Percentiles rank a stretch among this genome's conserved stretches.
phyloP scores from a whole-genome alignment of 169 alveolate species.

The Plasmodium fragile region DNA sequence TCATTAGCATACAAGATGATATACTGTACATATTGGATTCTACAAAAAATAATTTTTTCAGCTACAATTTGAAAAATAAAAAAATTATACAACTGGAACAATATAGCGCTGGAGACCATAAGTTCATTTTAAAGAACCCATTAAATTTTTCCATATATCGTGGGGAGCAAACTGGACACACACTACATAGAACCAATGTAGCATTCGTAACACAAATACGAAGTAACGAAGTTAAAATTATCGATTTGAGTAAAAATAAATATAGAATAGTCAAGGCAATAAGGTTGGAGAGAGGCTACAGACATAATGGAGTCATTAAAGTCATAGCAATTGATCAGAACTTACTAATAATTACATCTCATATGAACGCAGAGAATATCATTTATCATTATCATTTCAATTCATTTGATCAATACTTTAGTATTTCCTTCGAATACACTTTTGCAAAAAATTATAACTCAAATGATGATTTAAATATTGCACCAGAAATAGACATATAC shows the following conservation, averaged over 20 bases:
- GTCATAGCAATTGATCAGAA: conserved; percentile 55
- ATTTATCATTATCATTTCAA: conserved; percentile 74
- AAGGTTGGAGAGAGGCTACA: conserved; percentile 48
- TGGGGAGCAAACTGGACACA: conserved; percentile 20
- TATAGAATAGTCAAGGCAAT: conserved; percentile 64
- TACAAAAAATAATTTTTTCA: conserved; percentile 23
- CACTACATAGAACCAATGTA: conserved; percentile 24
- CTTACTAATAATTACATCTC: conserved; percentile 68
- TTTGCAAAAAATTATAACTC: conserved; percentile 41
- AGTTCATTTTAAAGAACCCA: conserved; percentile 29
- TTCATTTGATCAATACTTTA: conserved; percentile 63
- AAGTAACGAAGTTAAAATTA: conserved; percentile 72
- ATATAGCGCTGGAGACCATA: conserved; percentile 15
- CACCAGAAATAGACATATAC: conserved; percentile 52
- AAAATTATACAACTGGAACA: conserved; percentile 37
- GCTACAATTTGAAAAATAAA: conserved; percentile 45
- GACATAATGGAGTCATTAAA: conserved; percentile 27
- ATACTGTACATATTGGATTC: conserved; percentile 44
- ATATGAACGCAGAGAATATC: conserved; percentile 3
- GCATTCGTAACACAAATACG: conserved; percentile 74
- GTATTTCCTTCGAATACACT: conserved; percentile 48
- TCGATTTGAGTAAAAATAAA: conserved; percentile 54
- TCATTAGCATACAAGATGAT: conserved; percentile 31
- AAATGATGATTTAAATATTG: conserved; percentile 36
- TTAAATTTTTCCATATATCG: conserved; percentile 49